phyloP scores from a whole-genome alignment of 176 grass and related monocot species.

The Eleusine indica region DNA sequence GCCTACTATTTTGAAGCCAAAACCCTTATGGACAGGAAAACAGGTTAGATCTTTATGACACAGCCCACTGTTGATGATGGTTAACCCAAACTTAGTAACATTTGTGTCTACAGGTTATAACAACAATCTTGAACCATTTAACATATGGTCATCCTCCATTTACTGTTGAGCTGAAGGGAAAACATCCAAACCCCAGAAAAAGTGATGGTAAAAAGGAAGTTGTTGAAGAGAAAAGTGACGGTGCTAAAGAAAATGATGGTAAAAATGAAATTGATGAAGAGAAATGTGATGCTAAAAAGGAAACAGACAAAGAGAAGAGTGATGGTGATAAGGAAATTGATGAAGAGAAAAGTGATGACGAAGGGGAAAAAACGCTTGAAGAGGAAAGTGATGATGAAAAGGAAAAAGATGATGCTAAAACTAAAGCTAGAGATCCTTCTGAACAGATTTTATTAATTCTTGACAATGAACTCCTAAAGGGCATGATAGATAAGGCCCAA shows the following conservation, averaged over 20 bases:
- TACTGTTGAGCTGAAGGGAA: slow-evolving; percentile 71
- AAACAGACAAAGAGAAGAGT: neutral
- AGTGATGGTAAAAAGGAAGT: neutral
- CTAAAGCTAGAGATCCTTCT: slow-evolving; percentile 8
- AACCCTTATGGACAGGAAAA: slow-evolving; percentile 87
- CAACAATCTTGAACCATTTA: slow-evolving; percentile 85
- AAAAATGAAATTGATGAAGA: neutral
- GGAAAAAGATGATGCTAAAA: neutral
- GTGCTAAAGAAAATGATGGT: neutral
- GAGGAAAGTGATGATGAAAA: neutral
- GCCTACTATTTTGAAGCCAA: slow-evolving; percentile 75
- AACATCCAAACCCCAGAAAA: slow-evolving; percentile 46
- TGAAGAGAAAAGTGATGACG: neutral
- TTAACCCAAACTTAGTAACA: neutral
- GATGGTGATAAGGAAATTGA: neutral
- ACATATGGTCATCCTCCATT: slow-evolving; percentile 76
- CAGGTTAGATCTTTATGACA: slow-evolving; percentile 57
- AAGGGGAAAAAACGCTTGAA: neutral
- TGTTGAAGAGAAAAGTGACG: neutral
- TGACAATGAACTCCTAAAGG: slow-evolving; percentile 79
- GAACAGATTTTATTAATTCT: slow-evolving; percentile 54
- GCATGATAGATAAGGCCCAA: slow-evolving; percentile 94
- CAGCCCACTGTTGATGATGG: neutral
- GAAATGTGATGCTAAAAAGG: neutral
- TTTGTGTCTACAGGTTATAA: slow-evolving; percentile 71